These are phyloP conservation scores for Nelumbo lutea DNA, from an alignment of 164 flowering plant genomes.

Conservation along the genomic window DNA sequence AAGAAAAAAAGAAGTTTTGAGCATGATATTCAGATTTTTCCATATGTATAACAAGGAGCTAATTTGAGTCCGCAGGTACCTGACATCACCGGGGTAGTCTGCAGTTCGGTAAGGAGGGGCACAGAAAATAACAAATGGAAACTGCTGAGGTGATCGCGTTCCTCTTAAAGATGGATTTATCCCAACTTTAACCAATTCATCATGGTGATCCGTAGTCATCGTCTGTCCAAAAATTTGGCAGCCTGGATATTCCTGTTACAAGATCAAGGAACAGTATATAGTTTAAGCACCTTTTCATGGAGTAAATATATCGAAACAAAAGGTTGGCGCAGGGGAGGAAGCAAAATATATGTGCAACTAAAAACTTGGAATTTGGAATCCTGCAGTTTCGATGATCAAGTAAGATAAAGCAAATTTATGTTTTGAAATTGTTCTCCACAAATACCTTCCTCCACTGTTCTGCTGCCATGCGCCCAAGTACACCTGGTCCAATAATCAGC, in stretches of 20 bases:
- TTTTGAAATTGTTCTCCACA: background rate
- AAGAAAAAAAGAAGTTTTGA: background rate
- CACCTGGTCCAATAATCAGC: slow-evolving; percentile 88
- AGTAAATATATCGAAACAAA: background rate
- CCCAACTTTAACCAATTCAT: slow-evolving; percentile 67
- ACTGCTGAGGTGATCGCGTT: slow-evolving; percentile 24
- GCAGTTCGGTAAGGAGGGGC: slow-evolving; percentile 75
- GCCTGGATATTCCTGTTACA: slow-evolving; percentile 64
- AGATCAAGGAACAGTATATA: background rate
- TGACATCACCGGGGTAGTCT: slow-evolving; percentile 84
- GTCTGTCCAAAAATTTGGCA: slow-evolving; percentile 83
- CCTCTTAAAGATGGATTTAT: slow-evolving; percentile 63
- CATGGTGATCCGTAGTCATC: slow-evolving; percentile 73
- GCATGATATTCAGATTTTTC: background rate
- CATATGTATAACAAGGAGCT: background rate
- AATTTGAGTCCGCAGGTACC: slow-evolving; percentile 31
- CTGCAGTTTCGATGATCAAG: background rate
- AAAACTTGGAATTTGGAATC: background rate
- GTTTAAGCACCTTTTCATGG: background rate
- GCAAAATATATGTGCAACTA: background rate
- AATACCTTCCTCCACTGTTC: slow-evolving; percentile 74
- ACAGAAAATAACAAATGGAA: slow-evolving; percentile 83
- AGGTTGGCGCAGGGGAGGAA: background rate
- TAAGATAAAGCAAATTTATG: background rate
- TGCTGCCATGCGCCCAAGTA: slow-evolving; percentile 83